Percentiles rank a stretch among this genome's conserved stretches.
Conservation (phyloP, 257 asterid genomes). For the Cynanchum wilfordii region DNA sequence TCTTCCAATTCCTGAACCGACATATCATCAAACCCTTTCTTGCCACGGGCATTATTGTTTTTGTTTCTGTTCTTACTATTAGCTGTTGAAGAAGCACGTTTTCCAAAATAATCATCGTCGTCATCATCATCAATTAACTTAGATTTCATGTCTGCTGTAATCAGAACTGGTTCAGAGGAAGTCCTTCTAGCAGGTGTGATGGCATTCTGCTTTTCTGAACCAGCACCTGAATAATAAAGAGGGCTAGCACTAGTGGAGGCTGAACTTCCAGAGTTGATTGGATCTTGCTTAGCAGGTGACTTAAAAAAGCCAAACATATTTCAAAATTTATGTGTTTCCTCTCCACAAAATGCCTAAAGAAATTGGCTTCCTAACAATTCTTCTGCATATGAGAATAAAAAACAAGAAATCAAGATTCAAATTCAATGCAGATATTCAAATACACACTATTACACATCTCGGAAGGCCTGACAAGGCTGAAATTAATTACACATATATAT, state of each 20-base stretch:
- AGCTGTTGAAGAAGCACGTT: conserved; percentile 20
- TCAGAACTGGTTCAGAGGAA: conserved; percentile 59
- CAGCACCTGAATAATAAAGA: conserved; percentile 34
- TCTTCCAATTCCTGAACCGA: conserved; percentile 76
- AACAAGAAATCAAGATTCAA: neutral
- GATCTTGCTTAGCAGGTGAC: conserved; percentile 33
- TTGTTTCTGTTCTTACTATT: conserved; percentile 23
- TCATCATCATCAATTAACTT: conserved; percentile 21
- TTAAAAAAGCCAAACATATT: conserved; percentile 80
- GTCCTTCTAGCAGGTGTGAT: conserved; percentile 48
- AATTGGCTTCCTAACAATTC: neutral
- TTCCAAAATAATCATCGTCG: conserved; percentile 38
- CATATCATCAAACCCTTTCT: conserved; percentile 55
- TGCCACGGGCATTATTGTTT: conserved; percentile 13
- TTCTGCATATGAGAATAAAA: neutral
- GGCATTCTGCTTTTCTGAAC: conserved; percentile 15
- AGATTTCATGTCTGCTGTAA: conserved; percentile 17
- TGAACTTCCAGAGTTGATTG: conserved; percentile 22
- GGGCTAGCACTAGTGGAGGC: conserved; percentile 34
- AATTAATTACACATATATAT: neutral
- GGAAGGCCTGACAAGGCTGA: neutral
- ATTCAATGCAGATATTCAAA: neutral
- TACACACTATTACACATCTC: neutral
- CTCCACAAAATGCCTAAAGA: neutral
- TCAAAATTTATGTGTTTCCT: neutral